Evolutionary conservation across 2,329 filamentous ascomycete genomes (phyloP), one percentile per base, ranked within the genome.

Genomic region (Aspergillus arachidicola): DNA sequence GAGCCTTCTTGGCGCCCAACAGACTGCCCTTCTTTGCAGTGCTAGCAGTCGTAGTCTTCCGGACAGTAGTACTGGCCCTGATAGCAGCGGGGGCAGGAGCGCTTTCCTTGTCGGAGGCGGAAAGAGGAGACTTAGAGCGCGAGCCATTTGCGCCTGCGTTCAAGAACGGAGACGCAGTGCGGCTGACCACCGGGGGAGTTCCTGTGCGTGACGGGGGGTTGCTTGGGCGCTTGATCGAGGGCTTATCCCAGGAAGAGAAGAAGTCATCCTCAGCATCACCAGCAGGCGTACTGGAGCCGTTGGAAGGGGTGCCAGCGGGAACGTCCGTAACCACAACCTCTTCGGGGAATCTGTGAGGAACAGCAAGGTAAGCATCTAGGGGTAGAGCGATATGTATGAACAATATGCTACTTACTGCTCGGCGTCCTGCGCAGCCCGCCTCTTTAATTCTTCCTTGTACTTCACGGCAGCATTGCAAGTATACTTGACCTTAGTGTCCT

Each of bases 241-340:
- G 95, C 82, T 98, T 97, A 75, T 98, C 95, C 95, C 94, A 99
- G 0, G 93, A 97, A 11, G 94, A 97, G 81, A 99, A 99, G 84
- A 99, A 99, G 77, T 98, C 95, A 74, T 97, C 94, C 23, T 90
- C 89, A 26, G 87, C 85, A 69, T 97, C 93, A 69, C 89, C 91
- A 53, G 91, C 86, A n/a, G 94, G 92, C 12, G 93, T 96, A 68
- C 85, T 87, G 43, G 87, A 84, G 68, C 87, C 89, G 64, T 92
- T 89, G 59, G 81, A 82, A 56, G 85, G 82, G 28, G 81, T 82
- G 58, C 88, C 86, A 66, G 85, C 84, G 61, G 81, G 80, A 36
- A 86, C 83, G 72, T 98, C 95, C 62, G 89, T 91, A 68, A 97
- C 89, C 28, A 94, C 86, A 34, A 98, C 94, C 77, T 96, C 92